A percentile compares a stretch with the other conserved stretches of the same genome.
Conservation (phyloP, 306 rosid genomes). For the Prunus mume region DNA sequence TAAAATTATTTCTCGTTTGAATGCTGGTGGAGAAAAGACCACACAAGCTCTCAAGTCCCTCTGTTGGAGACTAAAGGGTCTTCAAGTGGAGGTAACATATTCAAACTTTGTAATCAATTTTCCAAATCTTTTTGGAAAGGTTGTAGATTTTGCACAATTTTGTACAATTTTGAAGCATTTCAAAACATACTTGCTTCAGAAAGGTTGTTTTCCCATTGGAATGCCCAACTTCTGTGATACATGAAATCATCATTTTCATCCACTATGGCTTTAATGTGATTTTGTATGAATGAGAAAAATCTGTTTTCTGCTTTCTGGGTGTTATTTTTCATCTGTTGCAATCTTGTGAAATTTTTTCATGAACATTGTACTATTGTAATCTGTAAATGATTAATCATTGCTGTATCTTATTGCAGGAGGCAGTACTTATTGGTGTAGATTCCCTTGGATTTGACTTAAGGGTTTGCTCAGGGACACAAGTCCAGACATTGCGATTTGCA, state of each 20-base stretch:
- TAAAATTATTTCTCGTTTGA: conserved; percentile 78
- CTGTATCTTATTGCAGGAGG: conserved; percentile 64
- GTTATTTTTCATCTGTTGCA: not conserved
- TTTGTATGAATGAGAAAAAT: not conserved
- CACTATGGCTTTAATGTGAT: not conserved
- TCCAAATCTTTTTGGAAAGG: not conserved
- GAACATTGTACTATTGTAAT: not conserved
- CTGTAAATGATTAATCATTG: not conserved
- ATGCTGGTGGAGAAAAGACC: conserved; percentile 84
- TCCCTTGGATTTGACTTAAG: conserved; percentile 89
- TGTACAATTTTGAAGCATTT: not conserved
- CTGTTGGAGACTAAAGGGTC: conserved; percentile 85
- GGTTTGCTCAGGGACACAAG: conserved; percentile 90
- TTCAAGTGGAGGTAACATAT: conserved; percentile 82
- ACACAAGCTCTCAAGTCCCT: conserved; percentile 81
- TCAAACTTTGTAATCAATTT: conserved; percentile 13
- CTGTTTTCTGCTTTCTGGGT: too few species aligned
- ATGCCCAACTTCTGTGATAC: not conserved
- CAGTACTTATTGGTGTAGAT: conserved; percentile 63
- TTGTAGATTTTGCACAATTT: conserved; percentile 8
- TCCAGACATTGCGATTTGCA: conserved; percentile 78
- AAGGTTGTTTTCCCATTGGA: not conserved
- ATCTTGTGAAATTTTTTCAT: not conserved
- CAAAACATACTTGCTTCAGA: not conserved
- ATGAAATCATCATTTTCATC: not conserved